Evolutionary conservation across 495 filamentous ascomycete species (phyloP).

Genomic region (Hyaloscypha finlandica): DNA sequence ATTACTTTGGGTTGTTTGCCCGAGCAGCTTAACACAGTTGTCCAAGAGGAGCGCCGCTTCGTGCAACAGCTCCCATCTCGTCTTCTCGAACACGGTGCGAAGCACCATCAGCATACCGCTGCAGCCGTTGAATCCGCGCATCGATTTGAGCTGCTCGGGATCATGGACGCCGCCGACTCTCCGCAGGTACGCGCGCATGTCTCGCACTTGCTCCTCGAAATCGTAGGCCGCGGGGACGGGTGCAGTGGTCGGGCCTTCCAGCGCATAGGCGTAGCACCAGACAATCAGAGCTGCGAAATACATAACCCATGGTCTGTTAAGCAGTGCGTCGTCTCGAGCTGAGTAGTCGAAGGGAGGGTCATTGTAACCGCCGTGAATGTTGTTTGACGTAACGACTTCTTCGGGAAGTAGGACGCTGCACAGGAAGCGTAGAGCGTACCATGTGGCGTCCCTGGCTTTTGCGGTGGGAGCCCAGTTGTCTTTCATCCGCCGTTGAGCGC

Average conservation of each 20-base stretch:
- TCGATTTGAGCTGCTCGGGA: slow-evolving; percentile 76
- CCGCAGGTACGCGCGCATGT: slow-evolving; percentile 79
- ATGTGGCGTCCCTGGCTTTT: slow-evolving; percentile 88
- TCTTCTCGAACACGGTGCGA: slow-evolving; percentile 75
- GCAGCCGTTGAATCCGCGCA: slow-evolving; percentile 79
- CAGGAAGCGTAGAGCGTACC: slow-evolving; percentile 89
- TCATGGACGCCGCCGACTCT: slow-evolving; percentile 73
- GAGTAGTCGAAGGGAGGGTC: slow-evolving; percentile 56
- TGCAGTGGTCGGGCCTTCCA: slow-evolving; percentile 73
- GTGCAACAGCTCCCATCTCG: slow-evolving; percentile 88
- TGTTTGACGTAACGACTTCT: slow-evolving; percentile 31
- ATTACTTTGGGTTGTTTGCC: background rate
- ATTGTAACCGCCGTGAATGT: slow-evolving; percentile 9
- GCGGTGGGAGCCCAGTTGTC: slow-evolving; percentile 90
- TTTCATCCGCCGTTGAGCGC: slow-evolving; percentile 82
- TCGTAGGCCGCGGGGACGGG: slow-evolving; percentile 54
- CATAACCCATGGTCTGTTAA: slow-evolving; percentile 96
- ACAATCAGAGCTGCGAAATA: slow-evolving; percentile 91
- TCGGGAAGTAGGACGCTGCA: slow-evolving; percentile 72
- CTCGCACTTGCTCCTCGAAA: slow-evolving; percentile 63
- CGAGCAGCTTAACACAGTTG: slow-evolving; percentile 66
- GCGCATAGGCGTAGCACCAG: slow-evolving; percentile 92
- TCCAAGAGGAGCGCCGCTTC: slow-evolving; percentile 80
- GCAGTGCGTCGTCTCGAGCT: slow-evolving; percentile 84
- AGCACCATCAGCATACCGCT: slow-evolving; percentile 81